Conservation (phyloP, 768 basidiomycete species). For the Tephrocybe sp. region DNA sequence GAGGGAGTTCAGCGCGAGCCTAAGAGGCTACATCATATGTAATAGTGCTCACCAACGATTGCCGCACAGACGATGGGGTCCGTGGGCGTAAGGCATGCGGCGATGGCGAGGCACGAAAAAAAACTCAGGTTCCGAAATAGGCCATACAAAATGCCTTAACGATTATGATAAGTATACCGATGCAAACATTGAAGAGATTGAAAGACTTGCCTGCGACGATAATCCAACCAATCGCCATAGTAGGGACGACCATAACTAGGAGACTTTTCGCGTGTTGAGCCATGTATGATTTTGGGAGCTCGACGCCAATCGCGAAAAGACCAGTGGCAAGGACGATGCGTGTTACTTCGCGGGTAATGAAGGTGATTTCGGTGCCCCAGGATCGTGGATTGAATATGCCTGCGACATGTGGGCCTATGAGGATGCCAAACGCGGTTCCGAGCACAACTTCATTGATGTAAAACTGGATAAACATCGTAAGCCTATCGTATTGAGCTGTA, state of each 20-base stretch:
- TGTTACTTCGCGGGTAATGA: slow-evolving; percentile 61
- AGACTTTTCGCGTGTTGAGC: slow-evolving; percentile 73
- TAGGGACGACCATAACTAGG: slow-evolving; percentile 71
- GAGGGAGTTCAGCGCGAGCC: slow-evolving; percentile 1
- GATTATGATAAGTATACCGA: not conserved
- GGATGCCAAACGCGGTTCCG: slow-evolving; percentile 68
- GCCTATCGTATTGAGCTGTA: not conserved
- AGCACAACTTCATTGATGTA: slow-evolving; percentile 95
- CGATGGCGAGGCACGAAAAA: slow-evolving; percentile 79
- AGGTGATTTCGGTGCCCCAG: slow-evolving; percentile 49
- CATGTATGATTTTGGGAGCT: slow-evolving; percentile 87
- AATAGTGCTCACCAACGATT: slow-evolving; percentile 64
- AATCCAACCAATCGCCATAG: slow-evolving; percentile 86
- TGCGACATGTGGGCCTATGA: slow-evolving; percentile 73
- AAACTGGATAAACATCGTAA: slow-evolving; percentile 42
- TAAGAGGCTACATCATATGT: not conserved
- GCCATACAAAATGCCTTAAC: slow-evolving; percentile 58
- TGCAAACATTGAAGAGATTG: not conserved
- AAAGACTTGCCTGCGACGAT: slow-evolving; percentile 57
- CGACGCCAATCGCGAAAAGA: slow-evolving; percentile 94
- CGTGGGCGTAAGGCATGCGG: slow-evolving; percentile 90
- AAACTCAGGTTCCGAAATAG: slow-evolving; percentile 74
- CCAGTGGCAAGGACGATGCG: slow-evolving; percentile 77
- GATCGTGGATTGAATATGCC: slow-evolving; percentile 74
- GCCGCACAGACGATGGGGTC: slow-evolving; percentile 92